Evolutionary conservation across 805 yeast genomes (phyloP).

Genomic region (Isabelozyma gotoi): DNA sequence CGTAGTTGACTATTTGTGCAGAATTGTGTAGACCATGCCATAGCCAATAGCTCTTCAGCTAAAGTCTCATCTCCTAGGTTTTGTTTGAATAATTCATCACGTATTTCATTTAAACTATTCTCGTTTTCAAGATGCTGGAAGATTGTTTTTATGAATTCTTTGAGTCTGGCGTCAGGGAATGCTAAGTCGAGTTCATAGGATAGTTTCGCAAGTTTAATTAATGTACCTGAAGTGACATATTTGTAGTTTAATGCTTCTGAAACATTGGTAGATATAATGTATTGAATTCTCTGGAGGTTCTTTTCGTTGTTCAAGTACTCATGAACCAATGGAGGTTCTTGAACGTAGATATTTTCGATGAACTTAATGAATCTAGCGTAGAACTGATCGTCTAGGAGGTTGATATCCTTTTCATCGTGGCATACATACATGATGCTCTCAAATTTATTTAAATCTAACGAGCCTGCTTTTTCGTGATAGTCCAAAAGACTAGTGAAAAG

Average conservation of each 20-base stretch:
- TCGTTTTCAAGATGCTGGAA: neutral
- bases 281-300: constrained; percentile 23
- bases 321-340: constrained; percentile 30
- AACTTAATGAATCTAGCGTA: constrained; percentile 18
- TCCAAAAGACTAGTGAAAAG: constrained; percentile 13
- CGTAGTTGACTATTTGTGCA: constrained; percentile 5
- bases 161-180: neutral
- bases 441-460: constrained; percentile 4
- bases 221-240: constrained; percentile 2
- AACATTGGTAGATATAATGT: constrained; percentile 6
- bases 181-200: constrained; percentile 22
- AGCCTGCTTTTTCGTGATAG: constrained; percentile 2
- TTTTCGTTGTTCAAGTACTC: constrained; percentile 32
- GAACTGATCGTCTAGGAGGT: constrained; percentile 20
- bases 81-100: constrained; percentile 14
- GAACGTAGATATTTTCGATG: constrained; percentile 26
- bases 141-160: neutral
- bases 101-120: constrained; percentile 5
- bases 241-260: constrained; percentile 2
- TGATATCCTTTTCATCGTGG: constrained; percentile 1
- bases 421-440: constrained; percentile 1
- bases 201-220: constrained; percentile 18
- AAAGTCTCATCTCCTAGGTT: constrained; percentile 22
- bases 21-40: constrained; percentile 6
- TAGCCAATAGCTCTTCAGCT: constrained; percentile 16